Evolutionary conservation across 768 basidiomycete genomes (phyloP).

Genomic region (Nevesoporus exiguus): DNA sequence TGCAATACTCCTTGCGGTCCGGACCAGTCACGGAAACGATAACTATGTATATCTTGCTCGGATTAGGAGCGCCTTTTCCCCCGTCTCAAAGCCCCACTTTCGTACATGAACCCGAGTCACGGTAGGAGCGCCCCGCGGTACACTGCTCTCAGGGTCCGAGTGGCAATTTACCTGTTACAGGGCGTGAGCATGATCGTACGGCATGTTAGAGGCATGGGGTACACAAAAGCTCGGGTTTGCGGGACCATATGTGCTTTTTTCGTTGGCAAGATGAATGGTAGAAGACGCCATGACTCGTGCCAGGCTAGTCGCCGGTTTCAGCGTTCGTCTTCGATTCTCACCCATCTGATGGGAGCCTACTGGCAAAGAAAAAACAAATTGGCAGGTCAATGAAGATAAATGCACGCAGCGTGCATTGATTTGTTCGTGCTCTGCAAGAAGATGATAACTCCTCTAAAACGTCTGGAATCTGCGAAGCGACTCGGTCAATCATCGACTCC

Average conservation of each 20-base stretch:
- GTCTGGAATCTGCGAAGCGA: no score
- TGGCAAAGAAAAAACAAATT: neutral
- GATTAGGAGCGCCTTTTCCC: neutral
- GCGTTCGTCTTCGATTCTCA: no score
- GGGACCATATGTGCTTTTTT: neutral
- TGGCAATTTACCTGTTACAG: neutral
- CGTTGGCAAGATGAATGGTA: neutral
- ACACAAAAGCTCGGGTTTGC: neutral
- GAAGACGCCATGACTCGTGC: neutral
- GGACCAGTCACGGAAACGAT: slow-evolving; percentile 1
- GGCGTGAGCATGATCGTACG: neutral
- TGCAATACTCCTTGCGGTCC: slow-evolving; percentile 11
- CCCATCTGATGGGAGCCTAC: neutral
- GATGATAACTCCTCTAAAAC: no score
- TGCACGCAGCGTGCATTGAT: no score
- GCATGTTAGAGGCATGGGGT: neutral
- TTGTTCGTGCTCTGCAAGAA: no score
- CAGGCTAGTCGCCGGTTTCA: no score
- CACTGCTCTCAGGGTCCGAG: neutral
- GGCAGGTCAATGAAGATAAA: no score
- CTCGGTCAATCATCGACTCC: no score
- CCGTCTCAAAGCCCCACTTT: neutral
- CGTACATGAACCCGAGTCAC: neutral
- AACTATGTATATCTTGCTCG: neutral
- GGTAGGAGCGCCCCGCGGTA: slow-evolving; percentile 1